Evolutionary conservation across 352 stramenopile species (phyloP), one percentile per base, ranked within the genome.

Genomic region (Globisporangium canariense): DNA sequence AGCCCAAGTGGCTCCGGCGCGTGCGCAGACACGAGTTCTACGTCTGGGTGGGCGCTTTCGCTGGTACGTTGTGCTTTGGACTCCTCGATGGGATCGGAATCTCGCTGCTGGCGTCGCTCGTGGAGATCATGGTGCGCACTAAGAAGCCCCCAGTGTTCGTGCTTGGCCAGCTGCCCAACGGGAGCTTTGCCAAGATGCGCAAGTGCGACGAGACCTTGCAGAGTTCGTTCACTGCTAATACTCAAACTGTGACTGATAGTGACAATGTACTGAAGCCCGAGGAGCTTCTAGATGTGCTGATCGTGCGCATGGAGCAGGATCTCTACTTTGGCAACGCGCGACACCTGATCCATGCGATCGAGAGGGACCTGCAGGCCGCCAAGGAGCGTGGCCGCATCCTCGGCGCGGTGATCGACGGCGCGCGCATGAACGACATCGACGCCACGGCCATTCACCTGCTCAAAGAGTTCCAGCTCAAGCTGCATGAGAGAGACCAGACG

Each of bases 1-100:
- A 97, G 73, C 85, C 90, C 3, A 90, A 89, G 38, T 89, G 90
- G 70, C 80, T 98, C 2, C 96, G 74, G 25, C 60, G 61, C 30
- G 78, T 88, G 30, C 80, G 80, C 16, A 67, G 58, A 9, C 69
- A 83, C 58, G 83, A 92, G 56, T 84, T 88, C 41, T 87, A 79
- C 70, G 83, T 88, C 32, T 92, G 81, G 83, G 18, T 79, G 30
- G 66, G 61, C 0, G 73, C 78, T 9, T 89, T 89, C 54, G 58
- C 71, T 0, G 71, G 77, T 8, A 89, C 83, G 22, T 71, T 87
- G 18, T 60, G 71, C 25, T 61, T 79, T 4, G 81, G 81, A 0
- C 73, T 92, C 1, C 55, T 92, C 0, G 61, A 59, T 3, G 83
- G 83, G 0, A 63, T 90, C 13, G 34, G 83, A 22, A 69, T 79